Conservation (phyloP, 2,329 filamentous ascomycete species). For the Penicillium expansum region DNA sequence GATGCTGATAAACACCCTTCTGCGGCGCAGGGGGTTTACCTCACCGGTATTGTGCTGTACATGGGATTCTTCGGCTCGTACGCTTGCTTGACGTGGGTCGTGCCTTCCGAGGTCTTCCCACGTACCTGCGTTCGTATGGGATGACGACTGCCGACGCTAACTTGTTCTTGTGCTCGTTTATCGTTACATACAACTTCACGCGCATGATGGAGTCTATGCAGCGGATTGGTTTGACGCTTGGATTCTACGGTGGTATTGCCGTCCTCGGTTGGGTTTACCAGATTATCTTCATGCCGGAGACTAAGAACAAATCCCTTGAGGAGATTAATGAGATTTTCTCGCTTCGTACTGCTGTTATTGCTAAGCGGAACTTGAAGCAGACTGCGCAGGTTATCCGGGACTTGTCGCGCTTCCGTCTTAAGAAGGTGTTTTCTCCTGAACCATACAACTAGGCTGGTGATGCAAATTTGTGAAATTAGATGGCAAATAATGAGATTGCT, state of each 20-base stretch:
- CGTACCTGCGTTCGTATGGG: conserved; percentile 68
- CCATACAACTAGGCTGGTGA: conserved; percentile 11
- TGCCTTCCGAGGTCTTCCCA: conserved; percentile 69
- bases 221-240: conserved; percentile 62
- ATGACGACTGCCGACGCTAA: conserved; percentile 69
- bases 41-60: conserved; percentile 60
- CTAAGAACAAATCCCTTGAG: conserved; percentile 67
- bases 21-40: conserved; percentile 59
- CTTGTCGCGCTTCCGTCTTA: conserved; percentile 44
- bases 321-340: conserved; percentile 69
- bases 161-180: conserved; percentile 68
- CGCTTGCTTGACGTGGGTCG: conserved; percentile 63
- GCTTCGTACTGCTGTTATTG: conserved; percentile 61
- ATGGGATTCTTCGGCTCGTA: conserved; percentile 68
- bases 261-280: conserved; percentile 70
- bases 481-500: background rate
- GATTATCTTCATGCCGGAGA: conserved; percentile 73
- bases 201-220: conserved; percentile 68
- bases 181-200: conserved; percentile 73
- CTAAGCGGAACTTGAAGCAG: conserved; percentile 56
- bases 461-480: background rate
- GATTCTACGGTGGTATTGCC: conserved; percentile 73
- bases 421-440: conserved; percentile 47
- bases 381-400: conserved; percentile 47
- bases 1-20: conserved; percentile 46